Base-by-base conservation (phyloP, 2,329 filamentous ascomycete species). In the Colletotrichum lindemuthianum region DNA sequence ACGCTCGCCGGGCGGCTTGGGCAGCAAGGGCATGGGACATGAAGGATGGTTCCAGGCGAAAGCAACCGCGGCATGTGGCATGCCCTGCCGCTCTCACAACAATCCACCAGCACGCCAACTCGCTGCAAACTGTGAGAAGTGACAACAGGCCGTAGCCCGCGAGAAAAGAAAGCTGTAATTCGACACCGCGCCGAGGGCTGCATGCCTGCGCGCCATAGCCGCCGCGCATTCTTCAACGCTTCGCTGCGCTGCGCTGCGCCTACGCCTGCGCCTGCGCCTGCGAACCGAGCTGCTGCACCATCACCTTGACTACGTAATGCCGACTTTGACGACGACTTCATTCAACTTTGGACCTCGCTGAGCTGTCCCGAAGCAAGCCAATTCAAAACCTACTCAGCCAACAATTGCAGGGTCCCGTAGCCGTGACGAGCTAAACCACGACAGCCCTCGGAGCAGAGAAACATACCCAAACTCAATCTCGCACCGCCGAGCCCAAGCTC, bases 141-240 rank as follows among this genome's bases (percentile, higher is more conserved):
- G 58, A 61, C 47, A 56, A 39, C 51, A 40, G 36, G 56, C 36
- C 44, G 49, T 9, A 61, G 41, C 51, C 6, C 33, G 11, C 7
- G 43, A 15, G 37, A 65, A 56, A 65, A 60, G 58, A 64, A 65
- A 65, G 40, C 45, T 45, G 41, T 24, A 41, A 56, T 33, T 36
- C 36, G 41, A 40, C 45, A 37, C 34, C 10, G 52, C 40, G 39
- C 61, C 58, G 47, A 52, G 51, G 47, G 51, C 44, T 65, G 61
- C 61, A 65, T 48, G 43, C 56, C 58, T 65, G 51, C 51, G 57
- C 51, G 58, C 24, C 47, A 61, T 41, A 61, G 33, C 11, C 51
- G 50, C 57, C 24, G 61, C 13, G 61, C 58, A 65, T 56, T 65
- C 61, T 65, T 65, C 58, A 65, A 65, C 51, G 58, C 58, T 45